Percentiles rank a stretch among this genome's conserved stretches.
Conservation (phyloP, 352 stramenopile genomes). For the Phytophthora foliorum region DNA sequence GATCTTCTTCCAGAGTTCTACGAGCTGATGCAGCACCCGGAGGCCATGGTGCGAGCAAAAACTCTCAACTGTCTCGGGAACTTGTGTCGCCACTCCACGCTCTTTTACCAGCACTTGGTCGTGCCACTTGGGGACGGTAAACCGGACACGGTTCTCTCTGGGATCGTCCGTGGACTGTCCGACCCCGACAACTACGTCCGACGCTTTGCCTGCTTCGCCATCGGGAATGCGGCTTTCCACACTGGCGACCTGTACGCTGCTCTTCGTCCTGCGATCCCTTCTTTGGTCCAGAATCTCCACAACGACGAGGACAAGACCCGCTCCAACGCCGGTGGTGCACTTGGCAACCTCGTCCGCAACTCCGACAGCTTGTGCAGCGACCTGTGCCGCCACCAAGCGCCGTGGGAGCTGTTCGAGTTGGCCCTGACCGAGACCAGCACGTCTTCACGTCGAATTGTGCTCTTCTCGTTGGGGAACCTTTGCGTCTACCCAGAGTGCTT, state of each 20-base stretch:
- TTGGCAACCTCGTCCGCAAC: constrained; percentile 95
- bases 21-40: constrained; percentile 63
- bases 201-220: constrained; percentile 95
- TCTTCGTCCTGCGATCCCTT: constrained; percentile 69
- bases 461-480: constrained; percentile 94
- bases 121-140: constrained; percentile 15
- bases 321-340: constrained; percentile 92
- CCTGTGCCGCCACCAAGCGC: constrained; percentile 71
- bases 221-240: constrained; percentile 96
- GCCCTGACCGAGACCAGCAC: constrained; percentile 71
- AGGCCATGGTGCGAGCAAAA: constrained; percentile 89
- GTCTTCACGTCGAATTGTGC: constrained; percentile 80
- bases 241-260: constrained; percentile 76
- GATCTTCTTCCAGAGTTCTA: constrained; percentile 66
- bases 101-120: constrained; percentile 87
- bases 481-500: constrained; percentile 84
- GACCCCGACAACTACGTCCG: constrained; percentile 87
- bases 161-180: constrained; percentile 61
- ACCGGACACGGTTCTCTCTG: constrained; percentile 57
- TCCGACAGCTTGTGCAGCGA: constrained; percentile 76
- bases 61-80: constrained; percentile 94
- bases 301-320: constrained; percentile 91
- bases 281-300: constrained; percentile 77
- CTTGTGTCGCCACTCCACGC: constrained; percentile 91
- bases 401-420: constrained; percentile 75